Percentiles rank a stretch among this genome's conserved stretches.
phyloP scores from a whole-genome alignment of 2,329 filamentous ascomycete genomes.

The Monosporascus sp. region DNA sequence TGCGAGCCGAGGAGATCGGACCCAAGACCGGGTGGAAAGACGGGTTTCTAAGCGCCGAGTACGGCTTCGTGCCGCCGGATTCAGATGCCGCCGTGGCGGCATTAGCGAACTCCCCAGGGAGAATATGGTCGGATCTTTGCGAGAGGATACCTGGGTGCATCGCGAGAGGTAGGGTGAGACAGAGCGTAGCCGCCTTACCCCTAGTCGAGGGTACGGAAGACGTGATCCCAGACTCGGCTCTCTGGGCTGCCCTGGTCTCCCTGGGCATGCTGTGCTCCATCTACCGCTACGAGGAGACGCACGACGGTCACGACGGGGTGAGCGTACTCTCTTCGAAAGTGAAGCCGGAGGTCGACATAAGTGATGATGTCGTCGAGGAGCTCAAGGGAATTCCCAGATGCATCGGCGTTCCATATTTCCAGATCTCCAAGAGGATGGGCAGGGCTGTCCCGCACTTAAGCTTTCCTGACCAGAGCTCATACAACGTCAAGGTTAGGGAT shows the following conservation, averaged over 20 bases:
- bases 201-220: slow-evolving; percentile 44
- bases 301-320: slow-evolving; percentile 39
- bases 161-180: slow-evolving; percentile 42
- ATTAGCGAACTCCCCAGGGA: slow-evolving; percentile 40
- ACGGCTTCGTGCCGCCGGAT: slow-evolving; percentile 47
- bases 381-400: slow-evolving; percentile 41
- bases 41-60: slow-evolving; percentile 44
- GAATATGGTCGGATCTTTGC: slow-evolving; percentile 50
- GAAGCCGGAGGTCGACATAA: slow-evolving; percentile 35
- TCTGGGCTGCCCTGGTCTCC: slow-evolving; percentile 48
- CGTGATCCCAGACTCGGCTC: slow-evolving; percentile 43
- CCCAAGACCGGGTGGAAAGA: slow-evolving; percentile 46
- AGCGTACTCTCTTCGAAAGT: slow-evolving; percentile 18
- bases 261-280: slow-evolving; percentile 49
- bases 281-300: slow-evolving; percentile 46
- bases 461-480: slow-evolving; percentile 48
- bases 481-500: slow-evolving; percentile 46
- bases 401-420: slow-evolving; percentile 44
- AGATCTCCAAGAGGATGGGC: slow-evolving; percentile 46
- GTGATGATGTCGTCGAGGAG: slow-evolving; percentile 46
- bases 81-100: slow-evolving; percentile 43
- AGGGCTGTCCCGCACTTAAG: slow-evolving; percentile 46
- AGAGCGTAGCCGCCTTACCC: slow-evolving; percentile 42
- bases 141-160: slow-evolving; percentile 49
- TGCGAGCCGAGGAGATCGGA: slow-evolving; percentile 48